phyloP scores from a whole-genome alignment of 2,329 filamentous ascomycete genomes.

The Lasiodiplodia hormozganensis region DNA sequence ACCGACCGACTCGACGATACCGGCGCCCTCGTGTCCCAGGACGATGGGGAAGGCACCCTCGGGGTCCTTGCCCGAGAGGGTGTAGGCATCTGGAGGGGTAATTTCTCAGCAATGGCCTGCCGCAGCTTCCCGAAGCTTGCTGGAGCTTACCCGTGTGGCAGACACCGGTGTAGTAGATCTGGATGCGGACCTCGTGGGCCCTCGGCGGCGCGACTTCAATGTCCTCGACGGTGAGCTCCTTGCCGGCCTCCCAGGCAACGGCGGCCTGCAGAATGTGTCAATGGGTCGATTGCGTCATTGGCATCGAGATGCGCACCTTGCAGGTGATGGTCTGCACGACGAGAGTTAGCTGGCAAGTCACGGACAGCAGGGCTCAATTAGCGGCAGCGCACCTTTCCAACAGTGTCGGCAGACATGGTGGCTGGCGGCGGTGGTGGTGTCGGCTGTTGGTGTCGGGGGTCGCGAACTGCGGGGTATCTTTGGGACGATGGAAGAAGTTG shows the following conservation, averaged over 20 bases:
- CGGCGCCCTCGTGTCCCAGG: constrained; percentile 51
- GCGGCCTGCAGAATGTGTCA: constrained; percentile 67
- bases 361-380: neutral
- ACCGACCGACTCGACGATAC: constrained; percentile 66
- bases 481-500: neutral
- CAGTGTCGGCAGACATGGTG: constrained; percentile 61
- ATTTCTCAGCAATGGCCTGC: constrained; percentile 4
- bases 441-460: neutral
- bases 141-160: constrained; percentile 83
- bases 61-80: constrained; percentile 80
- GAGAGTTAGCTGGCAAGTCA: constrained; percentile 19
- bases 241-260: constrained; percentile 95
- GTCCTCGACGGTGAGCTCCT: constrained; percentile 87
- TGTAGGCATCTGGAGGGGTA: constrained; percentile 65
- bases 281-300: constrained; percentile 50
- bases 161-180: constrained; percentile 97
- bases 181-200: constrained; percentile 93
- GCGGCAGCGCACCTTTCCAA: constrained; percentile 57
- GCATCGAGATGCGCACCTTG: constrained; percentile 76
- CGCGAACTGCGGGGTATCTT: constrained; percentile 22
- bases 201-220: constrained; percentile 88
- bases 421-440: neutral
- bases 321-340: constrained; percentile 83
- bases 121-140: neutral
- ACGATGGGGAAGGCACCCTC: constrained; percentile 67